A percentile compares a stretch with the other conserved stretches of the same genome.
These are phyloP conservation scores for Didymella sp. DNA, from an alignment of 2,329 filamentous ascomycete genomes.

Conservation along the genomic window DNA sequence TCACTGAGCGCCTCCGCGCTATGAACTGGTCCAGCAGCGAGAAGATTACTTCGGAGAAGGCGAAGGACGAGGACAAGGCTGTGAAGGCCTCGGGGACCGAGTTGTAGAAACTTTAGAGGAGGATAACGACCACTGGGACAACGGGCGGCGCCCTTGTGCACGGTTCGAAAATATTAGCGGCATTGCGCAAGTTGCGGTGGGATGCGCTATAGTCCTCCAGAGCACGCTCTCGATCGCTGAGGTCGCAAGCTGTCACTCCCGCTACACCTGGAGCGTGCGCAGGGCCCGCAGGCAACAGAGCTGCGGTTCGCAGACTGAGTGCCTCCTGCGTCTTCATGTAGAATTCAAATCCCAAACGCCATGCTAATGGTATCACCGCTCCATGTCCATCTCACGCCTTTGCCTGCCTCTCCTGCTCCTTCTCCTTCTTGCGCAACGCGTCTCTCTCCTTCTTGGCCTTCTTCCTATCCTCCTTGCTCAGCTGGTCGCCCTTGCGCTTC, in stretches of 20 bases:
- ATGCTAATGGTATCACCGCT: conserved; percentile 15
- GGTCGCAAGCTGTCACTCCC: neutral
- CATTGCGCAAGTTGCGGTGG: neutral
- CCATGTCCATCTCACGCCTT: conserved; percentile 9
- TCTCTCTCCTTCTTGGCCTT: conserved; percentile 62
- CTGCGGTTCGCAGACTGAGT: neutral
- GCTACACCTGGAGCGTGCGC: neutral
- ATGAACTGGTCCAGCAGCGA: conserved; percentile 81
- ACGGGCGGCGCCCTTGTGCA: neutral
- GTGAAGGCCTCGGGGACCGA: conserved; percentile 78
- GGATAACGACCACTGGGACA: neutral
- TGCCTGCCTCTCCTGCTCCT: conserved; percentile 40
- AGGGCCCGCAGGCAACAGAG: neutral
- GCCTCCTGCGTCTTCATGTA: neutral
- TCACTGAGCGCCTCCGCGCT: conserved; percentile 90
- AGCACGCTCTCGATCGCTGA: neutral
- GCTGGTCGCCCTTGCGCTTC: conserved; percentile 38
- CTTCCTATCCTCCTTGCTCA: conserved; percentile 62
- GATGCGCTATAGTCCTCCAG: neutral
- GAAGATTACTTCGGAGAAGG: conserved; percentile 49
- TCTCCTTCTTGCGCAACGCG: conserved; percentile 53
- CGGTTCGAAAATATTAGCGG: neutral
- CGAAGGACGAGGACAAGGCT: conserved; percentile 49
- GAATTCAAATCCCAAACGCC: conserved; percentile 9
- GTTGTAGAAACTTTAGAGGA: conserved; percentile 60